A percentile compares a stretch with the other conserved stretches of the same genome.
These are phyloP conservation scores for Stereocaulon alpinum DNA, from an alignment of 495 filamentous ascomycete genomes.

Conservation along the genomic window DNA sequence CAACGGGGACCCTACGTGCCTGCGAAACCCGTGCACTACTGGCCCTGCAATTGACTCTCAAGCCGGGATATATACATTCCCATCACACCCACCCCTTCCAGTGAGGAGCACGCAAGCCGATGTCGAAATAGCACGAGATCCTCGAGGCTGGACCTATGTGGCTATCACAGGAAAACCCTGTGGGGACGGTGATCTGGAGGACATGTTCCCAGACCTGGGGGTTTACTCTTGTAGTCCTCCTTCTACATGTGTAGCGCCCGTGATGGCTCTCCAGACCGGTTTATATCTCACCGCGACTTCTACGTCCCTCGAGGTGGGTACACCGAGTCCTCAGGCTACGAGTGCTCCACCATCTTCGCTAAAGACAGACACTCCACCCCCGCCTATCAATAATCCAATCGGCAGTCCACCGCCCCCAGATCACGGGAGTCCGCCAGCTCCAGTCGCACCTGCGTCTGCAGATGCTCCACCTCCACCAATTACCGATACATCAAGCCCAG, in stretches of 20 bases:
- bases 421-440: not conserved
- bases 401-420: not conserved
- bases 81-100: constrained; percentile 9
- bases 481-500: not conserved
- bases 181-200: not conserved
- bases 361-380: not conserved
- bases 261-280: not conserved
- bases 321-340: not conserved
- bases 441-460: not conserved
- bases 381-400: too few relatives aligned
- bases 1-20: constrained; percentile 3
- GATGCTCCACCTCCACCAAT: not conserved
- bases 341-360: not conserved
- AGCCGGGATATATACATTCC: constrained; percentile 1
- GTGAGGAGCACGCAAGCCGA: not conserved
- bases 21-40: not conserved
- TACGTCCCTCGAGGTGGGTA: constrained; percentile 9
- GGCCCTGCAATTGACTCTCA: not conserved
- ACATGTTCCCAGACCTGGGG: constrained; percentile 2
- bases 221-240: not conserved
- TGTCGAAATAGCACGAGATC: not conserved
- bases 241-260: not conserved
- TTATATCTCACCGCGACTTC: constrained; percentile 12
- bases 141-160: constrained; percentile 9
- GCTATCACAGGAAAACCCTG: not conserved